Evolutionary conservation across 108 stramenopile genomes (phyloP), one percentile per base, ranked within the genome.

Genomic region (Cyclotella atomus): DNA sequence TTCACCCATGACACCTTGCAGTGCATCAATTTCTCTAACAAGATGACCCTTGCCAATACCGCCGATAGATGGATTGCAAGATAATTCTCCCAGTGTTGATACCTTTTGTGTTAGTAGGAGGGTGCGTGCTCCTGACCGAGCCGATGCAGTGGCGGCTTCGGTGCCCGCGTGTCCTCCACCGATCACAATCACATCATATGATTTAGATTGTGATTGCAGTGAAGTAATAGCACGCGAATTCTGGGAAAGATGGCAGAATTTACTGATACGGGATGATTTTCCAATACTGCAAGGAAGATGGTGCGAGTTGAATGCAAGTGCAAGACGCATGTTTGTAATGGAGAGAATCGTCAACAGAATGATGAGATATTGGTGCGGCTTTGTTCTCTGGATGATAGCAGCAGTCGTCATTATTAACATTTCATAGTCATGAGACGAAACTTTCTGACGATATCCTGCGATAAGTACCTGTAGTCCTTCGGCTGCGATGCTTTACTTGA

Each of bases 81-180:
- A 87, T n/a, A 99, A 70, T 83, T 99, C 98, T 10, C 98, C 98
- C 28, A 97, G 65, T 0, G 96, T 96, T 41, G 92, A 92, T 10
- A 94, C 60, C 28, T 84, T 83, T 73, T 98, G 97, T 12, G 98
- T 99, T 12, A 99, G 80, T 24, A 98, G 85, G 21, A 97, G 92
- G 0, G 97, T 98, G 20, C 71, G 82, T 8, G 98, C 97, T 19
- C 97, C 97, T 0, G 96, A 86, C 30, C 97, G 77, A 3, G 98
- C 97, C 0, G 97, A 83, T 17, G 98, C 98, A 2, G 96, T 85
- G 16, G 97, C 97, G 21, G 98, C 97, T 57, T 99, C 98, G 65
- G 96, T 95, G 23, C 98, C 98, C 2, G 98, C 98, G 75, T 99
- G 98, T 0, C 98, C 98, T 7, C 98, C 98, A 3, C 98, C 98